These are phyloP conservation scores for Paracamarosporium sp. DNA, from an alignment of 2,329 filamentous ascomycete species.

Conservation along the genomic window DNA sequence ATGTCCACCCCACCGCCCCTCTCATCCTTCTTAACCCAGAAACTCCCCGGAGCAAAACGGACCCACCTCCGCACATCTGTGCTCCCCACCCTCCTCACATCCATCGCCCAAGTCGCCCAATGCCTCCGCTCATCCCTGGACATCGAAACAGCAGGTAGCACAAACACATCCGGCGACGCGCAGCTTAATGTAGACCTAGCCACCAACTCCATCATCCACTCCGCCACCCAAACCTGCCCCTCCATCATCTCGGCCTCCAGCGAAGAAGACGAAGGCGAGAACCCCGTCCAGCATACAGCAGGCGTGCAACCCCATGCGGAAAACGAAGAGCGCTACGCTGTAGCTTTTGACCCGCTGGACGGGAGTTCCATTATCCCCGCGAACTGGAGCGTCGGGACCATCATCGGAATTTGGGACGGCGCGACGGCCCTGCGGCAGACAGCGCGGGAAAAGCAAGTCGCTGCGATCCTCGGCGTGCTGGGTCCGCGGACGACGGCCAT, in stretches of 20 bases:
- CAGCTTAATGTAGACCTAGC: constrained; percentile 66
- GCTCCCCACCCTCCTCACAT: constrained; percentile 9
- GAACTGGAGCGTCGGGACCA: constrained; percentile 57
- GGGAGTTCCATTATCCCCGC: constrained; percentile 63
- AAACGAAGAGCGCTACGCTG: constrained; percentile 57
- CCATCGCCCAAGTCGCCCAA: constrained; percentile 1
- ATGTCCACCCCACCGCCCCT: background rate
- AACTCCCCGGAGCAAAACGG: background rate
- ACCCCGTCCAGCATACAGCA: constrained; percentile 23
- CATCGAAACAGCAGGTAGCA: constrained; percentile 36
- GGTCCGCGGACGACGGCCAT: constrained; percentile 53
- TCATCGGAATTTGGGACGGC: constrained; percentile 63
- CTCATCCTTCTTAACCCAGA: background rate
- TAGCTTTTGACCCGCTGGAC: constrained; percentile 70
- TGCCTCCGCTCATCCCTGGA: constrained; percentile 8
- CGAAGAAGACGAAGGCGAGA: constrained; percentile 67
- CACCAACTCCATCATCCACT: constrained; percentile 63
- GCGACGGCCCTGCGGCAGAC: constrained; percentile 27
- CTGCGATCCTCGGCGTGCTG: constrained; percentile 41
- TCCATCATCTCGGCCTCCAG: constrained; percentile 66
- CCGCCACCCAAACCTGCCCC: constrained; percentile 59
- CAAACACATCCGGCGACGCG: constrained; percentile 63
- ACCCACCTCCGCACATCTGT: constrained; percentile 9
- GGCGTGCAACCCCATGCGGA: background rate
- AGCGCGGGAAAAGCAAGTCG: constrained; percentile 32